Evolutionary conservation across 139 green algal species (phyloP).

Genomic region (Micractinium conductrix): DNA sequence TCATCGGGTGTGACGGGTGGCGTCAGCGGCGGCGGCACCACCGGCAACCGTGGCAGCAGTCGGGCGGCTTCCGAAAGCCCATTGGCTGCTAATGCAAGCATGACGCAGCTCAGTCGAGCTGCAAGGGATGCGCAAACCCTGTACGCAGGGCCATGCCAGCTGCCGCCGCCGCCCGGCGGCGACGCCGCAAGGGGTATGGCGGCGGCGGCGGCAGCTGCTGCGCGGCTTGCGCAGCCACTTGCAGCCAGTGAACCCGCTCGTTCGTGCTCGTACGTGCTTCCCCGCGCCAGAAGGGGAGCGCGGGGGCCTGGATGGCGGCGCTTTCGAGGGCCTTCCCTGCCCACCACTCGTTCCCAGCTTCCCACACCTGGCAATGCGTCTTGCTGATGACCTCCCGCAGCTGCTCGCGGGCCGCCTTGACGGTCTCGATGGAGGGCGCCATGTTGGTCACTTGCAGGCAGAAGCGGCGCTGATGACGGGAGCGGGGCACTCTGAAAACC

Average conservation of each 20-base stretch:
- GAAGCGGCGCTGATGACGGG: too few relatives aligned
- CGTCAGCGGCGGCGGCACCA: too few relatives aligned
- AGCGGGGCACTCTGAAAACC: too few relatives aligned
- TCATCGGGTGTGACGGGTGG: background rate
- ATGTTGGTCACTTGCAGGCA: background rate
- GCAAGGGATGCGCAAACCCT: too few relatives aligned
- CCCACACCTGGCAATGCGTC: slow-evolving; percentile 14
- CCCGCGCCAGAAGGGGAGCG: background rate
- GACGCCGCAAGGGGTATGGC: background rate
- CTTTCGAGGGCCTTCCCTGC: background rate
- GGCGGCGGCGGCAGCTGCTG: background rate
- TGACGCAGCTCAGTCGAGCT: too few relatives aligned
- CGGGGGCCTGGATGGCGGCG: background rate
- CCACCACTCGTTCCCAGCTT: background rate
- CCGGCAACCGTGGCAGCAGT: too few relatives aligned
- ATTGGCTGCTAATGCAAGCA: too few relatives aligned
- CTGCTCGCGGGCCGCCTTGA: background rate
- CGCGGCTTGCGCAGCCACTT: background rate
- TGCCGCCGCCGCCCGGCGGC: too few relatives aligned
- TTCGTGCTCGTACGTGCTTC: background rate
- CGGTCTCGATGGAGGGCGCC: slow-evolving; percentile 5
- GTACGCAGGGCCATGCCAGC: too few relatives aligned
- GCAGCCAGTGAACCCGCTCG: too few relatives aligned
- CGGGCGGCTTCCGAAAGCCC: too few relatives aligned
- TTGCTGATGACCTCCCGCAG: background rate